Evolutionary conservation across 2,329 filamentous ascomycete species (phyloP).

Genomic region (Pseudonectria buxi): DNA sequence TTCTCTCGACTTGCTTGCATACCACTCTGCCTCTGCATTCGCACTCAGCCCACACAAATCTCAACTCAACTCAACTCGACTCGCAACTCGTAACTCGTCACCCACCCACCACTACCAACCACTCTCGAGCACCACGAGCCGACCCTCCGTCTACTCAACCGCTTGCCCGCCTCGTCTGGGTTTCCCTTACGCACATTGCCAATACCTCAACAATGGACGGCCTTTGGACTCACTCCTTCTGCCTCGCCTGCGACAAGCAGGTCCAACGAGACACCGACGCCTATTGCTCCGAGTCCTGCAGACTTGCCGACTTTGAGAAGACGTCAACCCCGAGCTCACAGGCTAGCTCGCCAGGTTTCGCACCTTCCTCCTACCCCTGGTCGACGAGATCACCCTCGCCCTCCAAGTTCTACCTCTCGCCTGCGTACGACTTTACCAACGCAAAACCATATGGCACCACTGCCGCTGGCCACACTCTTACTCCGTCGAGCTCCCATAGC

Average conservation of each 20-base stretch:
- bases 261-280: constrained; percentile 68
- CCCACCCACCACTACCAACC: no score
- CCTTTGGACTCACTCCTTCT: constrained; percentile 84
- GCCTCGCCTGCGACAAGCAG: constrained; percentile 80
- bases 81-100: no score
- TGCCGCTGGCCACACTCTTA: constrained; percentile 38
- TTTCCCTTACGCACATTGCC: constrained; percentile 6
- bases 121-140: no score
- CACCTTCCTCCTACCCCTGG: constrained; percentile 45
- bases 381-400: constrained; percentile 27
- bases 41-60: background rate
- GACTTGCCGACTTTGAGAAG: constrained; percentile 79
- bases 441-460: constrained; percentile 50
- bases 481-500: constrained; percentile 73
- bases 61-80: no score
- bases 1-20: constrained; percentile 10
- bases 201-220: constrained; percentile 43
- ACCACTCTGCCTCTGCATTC: background rate
- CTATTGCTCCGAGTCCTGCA: constrained; percentile 90
- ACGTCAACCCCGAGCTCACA: constrained; percentile 52
- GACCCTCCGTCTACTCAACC: no score
- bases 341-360: constrained; percentile 49
- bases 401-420: constrained; percentile 60
- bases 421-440: constrained; percentile 68
- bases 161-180: no score